phyloP scores from a whole-genome alignment of 805 yeast genomes.

The Sugiyamaella valdiviana region DNA sequence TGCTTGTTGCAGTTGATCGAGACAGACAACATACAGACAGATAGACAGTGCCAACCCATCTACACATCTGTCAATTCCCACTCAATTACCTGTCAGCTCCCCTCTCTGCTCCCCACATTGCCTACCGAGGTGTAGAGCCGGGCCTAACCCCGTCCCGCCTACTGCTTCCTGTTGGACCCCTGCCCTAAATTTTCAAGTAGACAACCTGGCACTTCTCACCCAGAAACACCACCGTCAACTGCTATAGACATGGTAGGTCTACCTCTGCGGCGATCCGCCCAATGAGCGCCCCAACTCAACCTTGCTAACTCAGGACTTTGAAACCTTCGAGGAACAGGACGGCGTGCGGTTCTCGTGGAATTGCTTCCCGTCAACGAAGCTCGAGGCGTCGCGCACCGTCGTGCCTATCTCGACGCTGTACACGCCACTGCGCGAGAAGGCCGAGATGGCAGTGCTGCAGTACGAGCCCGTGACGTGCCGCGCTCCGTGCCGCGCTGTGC shows the following conservation, averaged over 20 bases:
- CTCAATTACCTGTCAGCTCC: too few species aligned
- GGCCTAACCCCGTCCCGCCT: neutral
- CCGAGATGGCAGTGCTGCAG: constrained; percentile 67
- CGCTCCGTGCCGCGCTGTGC: constrained; percentile 71
- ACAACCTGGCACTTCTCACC: neutral
- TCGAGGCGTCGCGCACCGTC: constrained; percentile 84
- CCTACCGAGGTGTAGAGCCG: too few species aligned
- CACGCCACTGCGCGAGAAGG: constrained; percentile 83
- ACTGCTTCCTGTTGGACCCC: neutral
- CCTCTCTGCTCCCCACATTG: neutral
- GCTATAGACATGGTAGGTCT: neutral
- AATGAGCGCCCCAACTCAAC: neutral
- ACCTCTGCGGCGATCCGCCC: neutral
- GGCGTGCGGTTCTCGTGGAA: constrained; percentile 77
- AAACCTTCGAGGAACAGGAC: constrained; percentile 53
- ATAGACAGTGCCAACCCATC: too few species aligned
- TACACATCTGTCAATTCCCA: too few species aligned
- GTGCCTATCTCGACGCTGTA: constrained; percentile 92
- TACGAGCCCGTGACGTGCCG: constrained; percentile 85
- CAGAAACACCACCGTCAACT: neutral
- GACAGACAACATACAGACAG: too few species aligned
- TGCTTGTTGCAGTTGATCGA: too few species aligned
- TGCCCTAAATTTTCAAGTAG: neutral
- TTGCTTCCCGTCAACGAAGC: constrained; percentile 80
- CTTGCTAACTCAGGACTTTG: constrained; percentile 39